Evolutionary conservation across 208 protist species (phyloP).

Genomic region (Leishmania amazonensis): DNA sequence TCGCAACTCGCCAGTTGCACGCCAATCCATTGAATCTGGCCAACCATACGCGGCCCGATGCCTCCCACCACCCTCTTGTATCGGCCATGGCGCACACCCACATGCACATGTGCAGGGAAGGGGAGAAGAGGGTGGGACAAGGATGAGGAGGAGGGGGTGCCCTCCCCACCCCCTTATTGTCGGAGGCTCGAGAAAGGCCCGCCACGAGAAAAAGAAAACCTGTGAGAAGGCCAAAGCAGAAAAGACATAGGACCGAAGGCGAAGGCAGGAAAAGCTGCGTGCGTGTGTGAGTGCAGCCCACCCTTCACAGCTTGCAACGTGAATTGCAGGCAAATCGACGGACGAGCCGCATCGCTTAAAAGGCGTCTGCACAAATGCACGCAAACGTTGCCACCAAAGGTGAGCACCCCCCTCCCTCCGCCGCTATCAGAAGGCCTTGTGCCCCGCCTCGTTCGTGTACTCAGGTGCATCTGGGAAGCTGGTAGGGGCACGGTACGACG

Average conservation of each 20-base stretch:
- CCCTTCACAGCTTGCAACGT: too few species aligned
- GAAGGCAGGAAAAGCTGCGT: neutral
- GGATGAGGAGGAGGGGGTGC: neutral
- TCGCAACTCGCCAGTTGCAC: neutral
- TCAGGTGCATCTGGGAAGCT: constrained; percentile 63
- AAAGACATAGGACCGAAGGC: neutral
- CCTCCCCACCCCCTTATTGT: neutral
- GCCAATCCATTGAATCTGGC: too few species aligned
- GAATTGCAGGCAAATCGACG: neutral
- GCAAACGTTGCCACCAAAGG: neutral
- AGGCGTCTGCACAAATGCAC: neutral
- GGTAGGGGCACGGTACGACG: constrained; percentile 40
- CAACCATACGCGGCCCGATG: neutral
- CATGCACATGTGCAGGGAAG: neutral
- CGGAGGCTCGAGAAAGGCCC: neutral
- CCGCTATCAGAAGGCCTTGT: constrained; percentile 21
- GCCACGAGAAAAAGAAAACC: neutral
- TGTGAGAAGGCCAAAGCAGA: neutral
- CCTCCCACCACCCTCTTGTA: neutral
- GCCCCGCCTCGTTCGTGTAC: constrained; percentile 15
- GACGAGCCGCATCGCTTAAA: neutral
- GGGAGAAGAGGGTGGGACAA: neutral
- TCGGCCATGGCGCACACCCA: neutral
- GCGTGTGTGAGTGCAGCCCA: neutral
- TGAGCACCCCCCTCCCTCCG: neutral